phyloP scores from a whole-genome alignment of 176 grass and related monocot genomes.

The Ensete ventricosum region DNA sequence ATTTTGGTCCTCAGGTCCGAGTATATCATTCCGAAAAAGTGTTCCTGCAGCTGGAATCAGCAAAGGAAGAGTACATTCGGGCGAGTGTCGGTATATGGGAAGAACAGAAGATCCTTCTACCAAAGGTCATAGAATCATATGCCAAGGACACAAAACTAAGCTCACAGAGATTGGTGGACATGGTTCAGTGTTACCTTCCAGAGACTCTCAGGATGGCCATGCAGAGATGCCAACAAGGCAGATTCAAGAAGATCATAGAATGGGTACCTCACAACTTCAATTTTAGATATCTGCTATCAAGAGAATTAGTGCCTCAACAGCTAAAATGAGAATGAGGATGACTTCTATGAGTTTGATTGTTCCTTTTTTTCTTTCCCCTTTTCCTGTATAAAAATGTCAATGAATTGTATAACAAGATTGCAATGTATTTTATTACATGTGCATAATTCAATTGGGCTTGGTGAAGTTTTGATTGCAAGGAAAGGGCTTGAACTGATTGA shows the following conservation, averaged over 20 bases:
- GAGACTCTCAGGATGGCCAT: conserved; percentile 76
- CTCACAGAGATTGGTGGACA: conserved; percentile 63
- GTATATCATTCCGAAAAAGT: conserved; percentile 64
- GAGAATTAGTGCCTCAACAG: conserved; percentile 75
- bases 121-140: conserved; percentile 66
- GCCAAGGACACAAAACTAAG: conserved; percentile 71
- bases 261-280: conserved; percentile 75
- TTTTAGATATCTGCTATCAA: conserved; percentile 69
- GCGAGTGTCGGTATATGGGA: conserved; percentile 79
- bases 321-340: conserved; percentile 33
- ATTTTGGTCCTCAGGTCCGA: conserved; percentile 37
- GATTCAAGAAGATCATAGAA: conserved; percentile 63
- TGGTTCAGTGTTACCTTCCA: conserved; percentile 74
- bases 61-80: conserved; percentile 81
- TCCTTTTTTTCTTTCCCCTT: not conserved
- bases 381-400: not conserved
- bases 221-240: conserved; percentile 66
- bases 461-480: not conserved
- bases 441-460: not conserved
- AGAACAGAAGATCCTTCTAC: conserved; percentile 79
- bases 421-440: not conserved
- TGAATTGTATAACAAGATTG: not conserved
- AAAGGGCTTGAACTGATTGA: too few relatives aligned
- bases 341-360: not conserved
- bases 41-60: conserved; percentile 76